Percentiles rank a stretch among this genome's conserved stretches.
Evolutionary conservation across 345 rosid species (phyloP).

Genomic region (Boechera retrofracta): DNA sequence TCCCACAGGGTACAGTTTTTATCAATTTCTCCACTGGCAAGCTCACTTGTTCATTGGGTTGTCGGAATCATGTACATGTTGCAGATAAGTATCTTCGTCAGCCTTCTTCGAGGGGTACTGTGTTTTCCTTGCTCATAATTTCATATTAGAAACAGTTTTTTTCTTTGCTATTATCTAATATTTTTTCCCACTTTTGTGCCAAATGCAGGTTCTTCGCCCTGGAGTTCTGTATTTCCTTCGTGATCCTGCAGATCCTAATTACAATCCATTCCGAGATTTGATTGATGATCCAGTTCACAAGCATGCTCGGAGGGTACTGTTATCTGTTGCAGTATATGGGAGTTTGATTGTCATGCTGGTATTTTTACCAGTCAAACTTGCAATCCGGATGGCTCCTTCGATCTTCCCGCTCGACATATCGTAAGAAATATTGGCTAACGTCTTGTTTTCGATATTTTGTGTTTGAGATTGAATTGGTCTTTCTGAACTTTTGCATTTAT

Average conservation of each 20-base stretch:
- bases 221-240: conserved; percentile 94
- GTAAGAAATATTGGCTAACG: conserved; percentile 54
- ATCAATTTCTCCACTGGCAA: conserved; percentile 86
- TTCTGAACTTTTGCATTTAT: conserved; percentile 24
- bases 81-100: conserved; percentile 96
- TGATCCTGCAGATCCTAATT: conserved; percentile 99
- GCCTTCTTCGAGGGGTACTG: conserved; percentile 98
- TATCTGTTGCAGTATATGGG: conserved; percentile 96
- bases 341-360: conserved; percentile 98
- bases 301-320: conserved; percentile 91
- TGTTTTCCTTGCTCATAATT: conserved; percentile 16
- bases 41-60: conserved; percentile 97
- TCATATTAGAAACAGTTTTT: not conserved
- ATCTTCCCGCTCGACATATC: conserved; percentile 94
- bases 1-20: conserved; percentile 83
- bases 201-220: conserved; percentile 82
- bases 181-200: conserved; percentile 24
- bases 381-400: conserved; percentile 85
- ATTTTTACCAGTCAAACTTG: conserved; percentile 96
- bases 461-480: not conserved
- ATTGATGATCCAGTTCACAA: conserved; percentile 99
- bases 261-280: conserved; percentile 97
- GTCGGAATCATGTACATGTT: conserved; percentile 95
- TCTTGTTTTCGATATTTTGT: conserved; percentile 15
- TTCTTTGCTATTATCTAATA: conserved; percentile 10